A percentile compares a stretch with the other conserved stretches of the same genome.
phyloP scores from a whole-genome alignment of 2,329 filamentous ascomycete genomes.

The Thielaviopsis euricoi region DNA sequence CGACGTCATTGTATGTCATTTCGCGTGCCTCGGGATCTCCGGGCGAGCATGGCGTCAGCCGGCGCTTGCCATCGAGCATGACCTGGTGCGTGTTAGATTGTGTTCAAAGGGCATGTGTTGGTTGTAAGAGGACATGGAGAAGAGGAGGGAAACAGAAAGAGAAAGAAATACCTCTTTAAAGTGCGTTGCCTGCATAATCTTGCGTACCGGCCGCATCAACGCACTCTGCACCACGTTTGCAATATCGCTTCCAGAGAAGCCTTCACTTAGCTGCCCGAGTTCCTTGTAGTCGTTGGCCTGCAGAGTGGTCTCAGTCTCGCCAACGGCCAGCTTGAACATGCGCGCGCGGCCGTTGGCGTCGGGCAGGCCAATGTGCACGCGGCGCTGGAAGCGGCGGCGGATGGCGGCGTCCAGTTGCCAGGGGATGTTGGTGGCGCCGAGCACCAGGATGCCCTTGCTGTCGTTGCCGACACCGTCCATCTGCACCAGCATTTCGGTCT shows the following conservation, averaged over 20 bases:
- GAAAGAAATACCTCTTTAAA: constrained; percentile 66
- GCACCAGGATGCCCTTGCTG: constrained; percentile 79
- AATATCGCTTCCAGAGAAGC: constrained; percentile 94
- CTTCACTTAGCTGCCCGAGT: constrained; percentile 69
- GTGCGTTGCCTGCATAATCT: constrained; percentile 94
- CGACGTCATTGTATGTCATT: constrained; percentile 84
- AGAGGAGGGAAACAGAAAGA: background rate
- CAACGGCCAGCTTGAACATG: constrained; percentile 95
- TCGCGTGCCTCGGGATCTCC: constrained; percentile 74
- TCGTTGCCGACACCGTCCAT: constrained; percentile 99
- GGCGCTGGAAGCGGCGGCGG: constrained; percentile 82
- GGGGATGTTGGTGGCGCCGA: constrained; percentile 94
- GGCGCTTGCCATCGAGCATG: constrained; percentile 46
- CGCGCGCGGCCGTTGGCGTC: constrained; percentile 72
- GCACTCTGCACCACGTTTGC: constrained; percentile 89
- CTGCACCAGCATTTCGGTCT: constrained; percentile 94
- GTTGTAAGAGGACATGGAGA: no score
- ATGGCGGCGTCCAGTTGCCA: constrained; percentile 98
- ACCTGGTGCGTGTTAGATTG: constrained; percentile 35
- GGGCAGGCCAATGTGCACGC: constrained; percentile 89
- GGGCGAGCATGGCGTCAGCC: constrained; percentile 81
- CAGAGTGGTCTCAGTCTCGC: constrained; percentile 76
- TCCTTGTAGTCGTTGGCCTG: constrained; percentile 61
- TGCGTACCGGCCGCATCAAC: constrained; percentile 90
- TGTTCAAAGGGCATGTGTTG: background rate